These are phyloP conservation scores for Rhododendron williamsianum DNA, from an alignment of 148 eudicot species.

Conservation along the genomic window DNA sequence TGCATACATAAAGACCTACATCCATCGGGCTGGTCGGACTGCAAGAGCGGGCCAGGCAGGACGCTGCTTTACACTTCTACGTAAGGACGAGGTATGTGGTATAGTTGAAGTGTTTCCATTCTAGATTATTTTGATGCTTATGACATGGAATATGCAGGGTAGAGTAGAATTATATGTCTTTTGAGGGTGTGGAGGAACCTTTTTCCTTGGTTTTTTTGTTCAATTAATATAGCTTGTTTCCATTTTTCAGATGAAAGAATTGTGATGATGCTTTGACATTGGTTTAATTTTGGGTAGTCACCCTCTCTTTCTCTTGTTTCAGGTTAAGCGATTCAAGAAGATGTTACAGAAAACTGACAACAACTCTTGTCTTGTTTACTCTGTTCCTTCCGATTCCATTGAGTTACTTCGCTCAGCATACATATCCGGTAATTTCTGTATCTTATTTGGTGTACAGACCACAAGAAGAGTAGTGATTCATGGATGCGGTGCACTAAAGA, in stretches of 20 bases:
- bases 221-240: neutral
- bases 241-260: neutral
- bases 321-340: conserved; percentile 64
- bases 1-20: conserved; percentile 67
- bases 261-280: neutral
- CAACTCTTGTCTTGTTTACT: conserved; percentile 41
- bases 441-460: neutral
- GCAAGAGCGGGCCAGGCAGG: conserved; percentile 94
- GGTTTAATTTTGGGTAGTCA: neutral
- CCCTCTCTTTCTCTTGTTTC: conserved; percentile 21
- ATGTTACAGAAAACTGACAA: conserved; percentile 65
- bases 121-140: conserved; percentile 2
- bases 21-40: conserved; percentile 97
- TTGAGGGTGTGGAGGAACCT: neutral
- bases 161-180: neutral
- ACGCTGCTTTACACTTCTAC: conserved; percentile 74
- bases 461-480: neutral
- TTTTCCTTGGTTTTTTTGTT: neutral
- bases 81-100: conserved; percentile 60
- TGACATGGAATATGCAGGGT: neutral
- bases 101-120: neutral
- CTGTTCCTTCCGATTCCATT: conserved; percentile 59
- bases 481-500: neutral
- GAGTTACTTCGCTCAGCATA: conserved; percentile 54
- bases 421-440: conserved; percentile 40